phyloP scores from a whole-genome alignment of 1,284 basidiomycete species.

The Golubevia sp. region DNA sequence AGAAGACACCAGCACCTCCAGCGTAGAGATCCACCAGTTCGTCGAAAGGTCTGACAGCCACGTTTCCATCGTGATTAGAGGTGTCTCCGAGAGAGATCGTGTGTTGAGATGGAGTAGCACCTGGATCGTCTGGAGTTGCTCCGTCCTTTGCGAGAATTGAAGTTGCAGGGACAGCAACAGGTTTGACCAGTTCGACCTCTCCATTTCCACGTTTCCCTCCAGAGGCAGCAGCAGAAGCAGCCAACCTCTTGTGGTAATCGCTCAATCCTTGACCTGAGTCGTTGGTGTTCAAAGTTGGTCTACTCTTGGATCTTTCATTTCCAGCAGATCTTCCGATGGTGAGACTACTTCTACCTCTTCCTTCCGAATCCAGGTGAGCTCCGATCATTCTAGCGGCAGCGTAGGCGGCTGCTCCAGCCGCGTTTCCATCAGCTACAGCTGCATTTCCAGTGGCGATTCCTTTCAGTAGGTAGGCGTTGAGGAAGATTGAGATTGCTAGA shows the following conservation, averaged over 20 bases:
- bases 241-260: conserved; percentile 23
- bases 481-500: conserved; percentile 55
- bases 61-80: conserved; percentile 17
- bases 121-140: conserved; percentile 5
- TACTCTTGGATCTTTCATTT: neutral
- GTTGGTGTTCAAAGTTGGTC: neutral
- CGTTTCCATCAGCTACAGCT: conserved; percentile 53
- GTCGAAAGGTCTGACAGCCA: conserved; percentile 52
- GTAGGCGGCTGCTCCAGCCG: conserved; percentile 54
- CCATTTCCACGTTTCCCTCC: conserved; percentile 10
- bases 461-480: conserved; percentile 58
- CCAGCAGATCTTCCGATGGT: neutral
- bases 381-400: conserved; percentile 58
- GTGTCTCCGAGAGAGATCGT: conserved; percentile 23
- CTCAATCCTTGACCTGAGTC: conserved; percentile 9
- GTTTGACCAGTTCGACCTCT: conserved; percentile 1
- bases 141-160: conserved; percentile 10
- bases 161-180: conserved; percentile 24
- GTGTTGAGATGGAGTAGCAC: conserved; percentile 2
- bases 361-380: conserved; percentile 35
- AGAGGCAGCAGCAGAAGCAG: conserved; percentile 40
- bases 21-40: conserved; percentile 44
- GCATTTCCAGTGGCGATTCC: conserved; percentile 57
- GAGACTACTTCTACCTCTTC: conserved; percentile 3
- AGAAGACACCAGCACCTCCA: conserved; percentile 44